phyloP scores from a whole-genome alignment of 345 rosid genomes.

The Jatropha curcas region DNA sequence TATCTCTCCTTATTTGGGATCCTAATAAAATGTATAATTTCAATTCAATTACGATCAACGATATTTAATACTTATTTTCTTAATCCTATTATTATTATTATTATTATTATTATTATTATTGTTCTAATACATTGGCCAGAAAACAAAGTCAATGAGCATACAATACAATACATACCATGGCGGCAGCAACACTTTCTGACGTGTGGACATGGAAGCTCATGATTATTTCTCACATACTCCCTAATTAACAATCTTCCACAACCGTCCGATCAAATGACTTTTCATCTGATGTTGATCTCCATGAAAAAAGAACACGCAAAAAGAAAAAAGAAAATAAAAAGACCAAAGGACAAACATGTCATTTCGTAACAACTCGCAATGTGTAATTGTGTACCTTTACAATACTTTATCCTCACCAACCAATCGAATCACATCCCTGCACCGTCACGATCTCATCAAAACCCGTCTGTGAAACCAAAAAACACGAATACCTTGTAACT shows the following conservation, averaged over 20 bases:
- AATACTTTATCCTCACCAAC: slow-evolving; percentile 1
- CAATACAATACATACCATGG: too few species aligned
- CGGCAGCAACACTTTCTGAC: too few species aligned
- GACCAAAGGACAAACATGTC: background rate
- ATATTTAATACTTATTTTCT: too few species aligned
- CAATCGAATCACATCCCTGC: background rate
- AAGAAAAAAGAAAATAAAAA: background rate
- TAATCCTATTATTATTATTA: too few species aligned
- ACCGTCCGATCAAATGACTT: slow-evolving; percentile 1
- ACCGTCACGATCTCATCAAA: slow-evolving; percentile 1
- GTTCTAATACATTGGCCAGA: too few species aligned
- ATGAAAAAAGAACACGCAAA: background rate
- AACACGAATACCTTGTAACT: background rate
- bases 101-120: too few species aligned
- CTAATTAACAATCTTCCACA: background rate
- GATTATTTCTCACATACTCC: too few species aligned
- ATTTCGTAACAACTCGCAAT: background rate
- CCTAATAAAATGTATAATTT: too few species aligned
- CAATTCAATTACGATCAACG: too few species aligned
- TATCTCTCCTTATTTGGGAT: too few species aligned
- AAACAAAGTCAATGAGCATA: too few species aligned
- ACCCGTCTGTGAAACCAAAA: background rate
- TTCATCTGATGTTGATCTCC: slow-evolving; percentile 8
- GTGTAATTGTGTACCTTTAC: background rate
- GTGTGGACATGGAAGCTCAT: too few species aligned